Base-by-base conservation (phyloP, 495 filamentous ascomycete genomes). In the Tuber brumale region DNA sequence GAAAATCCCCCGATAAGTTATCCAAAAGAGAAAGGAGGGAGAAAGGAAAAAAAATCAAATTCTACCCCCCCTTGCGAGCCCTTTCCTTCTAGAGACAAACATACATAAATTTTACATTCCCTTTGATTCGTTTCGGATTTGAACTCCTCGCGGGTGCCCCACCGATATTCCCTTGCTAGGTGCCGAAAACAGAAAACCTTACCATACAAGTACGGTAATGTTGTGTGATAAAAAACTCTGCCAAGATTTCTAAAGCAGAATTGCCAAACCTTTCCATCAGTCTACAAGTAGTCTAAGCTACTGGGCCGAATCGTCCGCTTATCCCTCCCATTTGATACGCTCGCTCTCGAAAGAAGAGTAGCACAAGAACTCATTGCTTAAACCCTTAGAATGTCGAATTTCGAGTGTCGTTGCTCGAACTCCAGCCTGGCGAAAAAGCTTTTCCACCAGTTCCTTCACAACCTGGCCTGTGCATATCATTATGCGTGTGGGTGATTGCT, bases 311-410 rank as follows among this genome's bases (percentile, higher is more conserved):
- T 16, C 14, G 1, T n/a, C 27, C 27, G 14, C 57, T 35, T 31
- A 66, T 35, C 77, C 72, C 76, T 83, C 83, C 83, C 84, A 89
- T 70, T 81, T 85, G 89, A 92, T 91, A 1, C 76, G 82, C 12
- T 82, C 84, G 75, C 88, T 86, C 83, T 92, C 89, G 76, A 91
- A 94, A 77, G 92, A 93, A 6, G 91, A 89, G 76, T 92, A 94
- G 82, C 92, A 93, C 76, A 88, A 85, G 81, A 94, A 95, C 85
- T 92, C 91, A 81, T 95, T 95, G 81, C 90, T 90, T 66, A 95
- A 83, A 19, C 89, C 89, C 74, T 90, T 89, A 31, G 88, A 86
- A 82, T 95, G 92, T 74, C 85, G 82, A 0, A 89, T 89, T 75
- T 91, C 87, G 80, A 88, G 89, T 23, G 86, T 86, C 27, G 91